Evolutionary conservation across 192 early-diverging fungal species (phyloP), one percentile per base, ranked within the genome.

Genomic region (Thoreauomyces humboldtii): DNA sequence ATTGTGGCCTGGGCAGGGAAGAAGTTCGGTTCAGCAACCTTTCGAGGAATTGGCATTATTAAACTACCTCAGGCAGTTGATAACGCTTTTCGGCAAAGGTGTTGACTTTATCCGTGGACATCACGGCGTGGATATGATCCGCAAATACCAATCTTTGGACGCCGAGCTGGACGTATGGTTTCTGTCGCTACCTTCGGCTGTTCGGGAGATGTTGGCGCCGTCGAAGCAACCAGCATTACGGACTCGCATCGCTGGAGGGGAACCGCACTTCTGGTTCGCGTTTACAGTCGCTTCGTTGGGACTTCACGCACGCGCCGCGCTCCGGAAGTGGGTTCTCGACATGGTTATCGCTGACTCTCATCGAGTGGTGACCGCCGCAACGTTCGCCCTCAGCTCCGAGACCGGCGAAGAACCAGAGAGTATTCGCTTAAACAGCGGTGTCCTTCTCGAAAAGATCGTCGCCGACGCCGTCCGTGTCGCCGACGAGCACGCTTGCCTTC

Each of bases 81-180:
- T 62, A 27, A 46, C 50, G 6, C 28, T 62, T 1, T 62, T 50
- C 46, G 60, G 60, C n/a, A 45, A 43, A 34, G 25, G 27, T 5
- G 27, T 48, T 17, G 60, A 62, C 24, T 62, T 52, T 50, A 34
- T 50, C 6, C 60, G 45, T 11, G 32, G 17, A 62, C 29, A 62
- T 3, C 45, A 62, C 33, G 60, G 60, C 7, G n/a, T 48, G 9
- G 19, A 34, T 22, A 62, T 62, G 60, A 34, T 62, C 0, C 46
- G 46, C 9, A 48, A 62, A 15, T 62, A 62, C 22, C 60, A 62
- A 46, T 21, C 60, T 5, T 32, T 62, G 28, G 60, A 62, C 32
- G 60, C 60, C 27, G 60, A 62, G 24, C 19, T 62, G 1, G 60
- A 62, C 34, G 45, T 33, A 15, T 62, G 60, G 60, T 62, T 62